A percentile compares a stretch with the other conserved stretches of the same genome.
Conservation (phyloP, 1,284 basidiomycete genomes). For the Puccinia hordei region DNA sequence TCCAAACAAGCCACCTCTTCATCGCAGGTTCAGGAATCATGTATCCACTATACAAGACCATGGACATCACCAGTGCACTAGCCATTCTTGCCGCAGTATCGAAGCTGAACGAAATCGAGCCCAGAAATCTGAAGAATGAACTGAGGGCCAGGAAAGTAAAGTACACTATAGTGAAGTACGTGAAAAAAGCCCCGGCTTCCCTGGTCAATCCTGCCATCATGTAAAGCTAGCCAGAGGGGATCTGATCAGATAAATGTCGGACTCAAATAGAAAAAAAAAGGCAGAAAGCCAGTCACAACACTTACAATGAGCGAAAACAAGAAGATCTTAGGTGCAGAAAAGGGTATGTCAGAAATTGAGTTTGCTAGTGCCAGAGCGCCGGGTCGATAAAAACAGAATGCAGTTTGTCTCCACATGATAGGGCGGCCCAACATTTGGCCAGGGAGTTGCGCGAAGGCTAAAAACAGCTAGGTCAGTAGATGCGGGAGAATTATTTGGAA, state of each 20-base stretch:
- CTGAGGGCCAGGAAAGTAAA: slow-evolving; percentile 57
- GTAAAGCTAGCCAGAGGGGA: slow-evolving; percentile 51
- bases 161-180: slow-evolving; percentile 59
- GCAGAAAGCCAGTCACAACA: slow-evolving; percentile 54
- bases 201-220: slow-evolving; percentile 61
- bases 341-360: slow-evolving; percentile 62
- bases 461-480: slow-evolving; percentile 62
- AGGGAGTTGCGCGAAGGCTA: slow-evolving; percentile 53
- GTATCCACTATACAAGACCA: slow-evolving; percentile 53
- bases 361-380: slow-evolving; percentile 71
- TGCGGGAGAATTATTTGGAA: not conserved
- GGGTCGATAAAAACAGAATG: slow-evolving; percentile 78
- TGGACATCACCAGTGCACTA: slow-evolving; percentile 56
- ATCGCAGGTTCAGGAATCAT: slow-evolving; percentile 65
- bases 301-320: slow-evolving; percentile 63
- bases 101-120: slow-evolving; percentile 61
- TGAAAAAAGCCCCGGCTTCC: slow-evolving; percentile 63
- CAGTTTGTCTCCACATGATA: slow-evolving; percentile 67
- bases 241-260: not conserved
- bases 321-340: slow-evolving; percentile 62
- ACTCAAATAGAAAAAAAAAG: slow-evolving; percentile 34
- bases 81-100: slow-evolving; percentile 64
- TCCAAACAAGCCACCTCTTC: slow-evolving; percentile 87
- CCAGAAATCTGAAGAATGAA: slow-evolving; percentile 63
- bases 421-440: slow-evolving; percentile 66